Base-by-base conservation (phyloP, 495 filamentous ascomycete species). In the Patellaria atrata region DNA sequence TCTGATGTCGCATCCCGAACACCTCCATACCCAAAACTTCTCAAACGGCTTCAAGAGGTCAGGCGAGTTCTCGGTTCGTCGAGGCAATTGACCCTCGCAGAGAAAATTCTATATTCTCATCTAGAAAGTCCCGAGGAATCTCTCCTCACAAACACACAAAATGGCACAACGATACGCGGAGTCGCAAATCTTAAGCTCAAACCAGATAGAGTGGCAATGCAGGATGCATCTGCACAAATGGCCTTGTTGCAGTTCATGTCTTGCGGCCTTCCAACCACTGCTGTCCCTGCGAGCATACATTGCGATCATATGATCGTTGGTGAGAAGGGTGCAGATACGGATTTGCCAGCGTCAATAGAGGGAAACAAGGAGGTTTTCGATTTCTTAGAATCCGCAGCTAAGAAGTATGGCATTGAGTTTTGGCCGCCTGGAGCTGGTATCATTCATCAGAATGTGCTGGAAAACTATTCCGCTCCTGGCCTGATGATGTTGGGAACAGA, bases 401-500 rank as follows among this genome's bases (percentile, higher is more conserved):
- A 83, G 67, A 89, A 85, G 48, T 97, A 94, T 53, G 89, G 89
- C 15, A 94, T 97, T 45, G 87, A 94, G 55, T 97, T 97, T 57
- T 97, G 89, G 89, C 82, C 89, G 2, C 89, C 89, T 0, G 91
- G 91, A 33, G 89, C 89, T n/a, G 89, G 89, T 40, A 97, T 97
- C 40, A 97, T 97, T 44, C 89, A 97, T 61, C 89, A 97, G 68
- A 91, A 81, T 39, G 89, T 97, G 27, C 63, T 97, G 47, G 89
- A 97, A 65, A 96, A 96, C 60, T 97, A 97, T 53, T 82, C 89
- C n/a, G 76, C 84, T 3, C 89, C 89, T 3, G 89, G 89, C 28
- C 55, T 94, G 50, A 94, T 97, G 89, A 94, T 96, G 86, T 70
- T 97, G n/a, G 89, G 89, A 38, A 97, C 89, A 22, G 89, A 97